Conservation (phyloP, 495 filamentous ascomycete species). For the Talaromyces stipitatus region DNA sequence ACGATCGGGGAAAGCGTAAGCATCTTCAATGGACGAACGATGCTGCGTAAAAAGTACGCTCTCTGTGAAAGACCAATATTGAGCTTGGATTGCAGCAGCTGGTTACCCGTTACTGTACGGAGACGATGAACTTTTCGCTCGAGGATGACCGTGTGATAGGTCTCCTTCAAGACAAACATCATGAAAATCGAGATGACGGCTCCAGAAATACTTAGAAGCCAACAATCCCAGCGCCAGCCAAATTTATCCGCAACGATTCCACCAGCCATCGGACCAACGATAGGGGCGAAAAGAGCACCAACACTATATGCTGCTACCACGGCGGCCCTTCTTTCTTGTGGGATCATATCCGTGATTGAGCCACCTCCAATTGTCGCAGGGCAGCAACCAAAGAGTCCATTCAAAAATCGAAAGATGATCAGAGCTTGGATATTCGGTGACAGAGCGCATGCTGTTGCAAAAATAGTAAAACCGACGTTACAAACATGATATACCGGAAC, state of each 20-base stretch:
- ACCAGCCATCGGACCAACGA: constrained; percentile 33
- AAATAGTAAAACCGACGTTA: constrained; percentile 35
- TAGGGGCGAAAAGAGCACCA: constrained; percentile 31
- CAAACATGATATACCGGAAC: constrained; percentile 31
- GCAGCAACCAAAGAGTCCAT: constrained; percentile 32
- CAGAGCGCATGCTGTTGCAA: constrained; percentile 39
- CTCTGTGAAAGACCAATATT: too few species aligned
- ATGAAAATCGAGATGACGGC: constrained; percentile 31
- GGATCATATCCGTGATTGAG: constrained; percentile 38
- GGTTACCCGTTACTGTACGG: too few species aligned
- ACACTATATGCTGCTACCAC: constrained; percentile 41
- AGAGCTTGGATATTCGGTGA: constrained; percentile 29
- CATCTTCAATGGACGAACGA: constrained; percentile 30
- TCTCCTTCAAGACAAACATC: too few species aligned
- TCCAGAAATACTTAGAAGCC: constrained; percentile 41
- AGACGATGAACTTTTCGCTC: too few species aligned
- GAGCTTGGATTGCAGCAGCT: too few species aligned
- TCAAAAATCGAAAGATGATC: constrained; percentile 39
- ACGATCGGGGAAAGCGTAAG: constrained; percentile 28
- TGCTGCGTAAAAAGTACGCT: constrained; percentile 38
- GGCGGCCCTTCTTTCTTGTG: constrained; percentile 29
- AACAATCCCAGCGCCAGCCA: constrained; percentile 56
- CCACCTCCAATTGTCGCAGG: constrained; percentile 41
- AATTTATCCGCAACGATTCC: constrained; percentile 34
- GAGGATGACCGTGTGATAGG: too few species aligned